These are phyloP conservation scores for Macrolepiota fuliginosa DNA, from an alignment of 768 basidiomycete genomes.

Conservation along the genomic window DNA sequence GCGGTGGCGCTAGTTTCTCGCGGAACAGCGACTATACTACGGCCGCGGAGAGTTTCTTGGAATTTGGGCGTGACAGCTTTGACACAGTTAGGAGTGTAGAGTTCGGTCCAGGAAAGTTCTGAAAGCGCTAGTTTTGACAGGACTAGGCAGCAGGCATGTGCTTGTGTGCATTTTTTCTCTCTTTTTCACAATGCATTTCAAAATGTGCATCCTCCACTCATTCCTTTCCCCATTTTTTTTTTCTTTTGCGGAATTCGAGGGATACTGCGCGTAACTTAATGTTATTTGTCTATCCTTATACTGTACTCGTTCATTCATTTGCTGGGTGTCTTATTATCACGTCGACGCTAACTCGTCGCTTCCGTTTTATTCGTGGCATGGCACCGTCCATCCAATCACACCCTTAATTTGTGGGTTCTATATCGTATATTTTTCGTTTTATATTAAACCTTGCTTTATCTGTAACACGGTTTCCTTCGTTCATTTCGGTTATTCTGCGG, in stretches of 20 bases:
- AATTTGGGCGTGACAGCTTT: slow-evolving; percentile 51
- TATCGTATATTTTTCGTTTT: not conserved
- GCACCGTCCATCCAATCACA: not conserved
- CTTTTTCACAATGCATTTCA: not conserved
- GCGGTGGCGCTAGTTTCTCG: not conserved
- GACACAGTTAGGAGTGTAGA: slow-evolving; percentile 39
- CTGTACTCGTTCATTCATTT: not conserved
- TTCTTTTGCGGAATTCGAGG: not conserved
- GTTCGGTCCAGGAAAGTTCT: not conserved
- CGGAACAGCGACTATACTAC: not conserved
- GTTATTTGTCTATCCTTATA: not conserved
- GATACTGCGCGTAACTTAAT: not conserved
- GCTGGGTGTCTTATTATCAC: slow-evolving; percentile 4
- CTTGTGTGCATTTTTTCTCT: slow-evolving; percentile 6
- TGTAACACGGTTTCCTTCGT: not conserved
- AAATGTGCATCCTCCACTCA: not conserved
- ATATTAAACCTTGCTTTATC: not conserved
- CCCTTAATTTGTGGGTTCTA: slow-evolving; percentile 1
- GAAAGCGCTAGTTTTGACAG: not conserved
- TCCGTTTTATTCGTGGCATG: slow-evolving; percentile 1
- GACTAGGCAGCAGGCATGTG: not conserved
- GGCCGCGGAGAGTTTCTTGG: slow-evolving; percentile 42
- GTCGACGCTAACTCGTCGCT: not conserved
- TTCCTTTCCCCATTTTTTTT: not conserved
- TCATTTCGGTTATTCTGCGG: not conserved